These are phyloP conservation scores for Suhomyces guaymorum DNA, from an alignment of 1,139 yeast species.

Conservation along the genomic window DNA sequence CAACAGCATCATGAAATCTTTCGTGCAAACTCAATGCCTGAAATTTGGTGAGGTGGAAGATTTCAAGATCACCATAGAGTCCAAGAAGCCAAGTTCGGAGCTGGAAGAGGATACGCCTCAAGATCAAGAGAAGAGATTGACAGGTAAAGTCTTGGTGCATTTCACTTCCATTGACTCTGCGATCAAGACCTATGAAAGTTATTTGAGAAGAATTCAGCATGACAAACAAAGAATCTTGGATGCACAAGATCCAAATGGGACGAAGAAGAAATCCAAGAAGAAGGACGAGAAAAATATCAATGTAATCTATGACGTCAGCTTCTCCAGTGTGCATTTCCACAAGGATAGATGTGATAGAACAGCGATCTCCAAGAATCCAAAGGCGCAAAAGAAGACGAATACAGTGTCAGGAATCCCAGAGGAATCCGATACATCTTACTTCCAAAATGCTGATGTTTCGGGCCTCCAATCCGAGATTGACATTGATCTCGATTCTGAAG, in stretches of 20 bases:
- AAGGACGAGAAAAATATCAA: conserved; percentile 11
- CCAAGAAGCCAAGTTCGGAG: neutral
- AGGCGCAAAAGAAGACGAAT: conserved; percentile 1
- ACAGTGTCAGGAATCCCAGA: conserved; percentile 9
- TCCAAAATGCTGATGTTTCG: neutral
- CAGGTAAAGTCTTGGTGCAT: conserved; percentile 28
- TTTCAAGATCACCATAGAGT: conserved; percentile 17
- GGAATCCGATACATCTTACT: conserved; percentile 3
- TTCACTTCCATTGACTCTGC: conserved; percentile 45
- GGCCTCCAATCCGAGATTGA: neutral
- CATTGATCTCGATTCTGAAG: conserved; percentile 6
- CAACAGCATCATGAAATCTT: conserved; percentile 14
- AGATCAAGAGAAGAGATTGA: conserved; percentile 8
- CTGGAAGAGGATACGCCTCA: neutral
- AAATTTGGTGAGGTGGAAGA: conserved; percentile 42
- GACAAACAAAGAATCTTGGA: conserved; percentile 26
- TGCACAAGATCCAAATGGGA: conserved; percentile 12
- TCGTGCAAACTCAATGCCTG: conserved; percentile 25
- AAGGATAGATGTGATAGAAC: conserved; percentile 43
- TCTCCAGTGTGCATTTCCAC: conserved; percentile 25
- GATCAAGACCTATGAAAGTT: conserved; percentile 39
- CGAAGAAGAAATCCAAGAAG: conserved; percentile 4
- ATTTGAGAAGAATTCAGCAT: conserved; percentile 26
- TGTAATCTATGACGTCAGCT: conserved; percentile 18
- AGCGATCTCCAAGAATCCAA: conserved; percentile 3